These are phyloP conservation scores for Arthrobotrys sphaeroides DNA, from an alignment of 2,329 filamentous ascomycete genomes.

Conservation along the genomic window DNA sequence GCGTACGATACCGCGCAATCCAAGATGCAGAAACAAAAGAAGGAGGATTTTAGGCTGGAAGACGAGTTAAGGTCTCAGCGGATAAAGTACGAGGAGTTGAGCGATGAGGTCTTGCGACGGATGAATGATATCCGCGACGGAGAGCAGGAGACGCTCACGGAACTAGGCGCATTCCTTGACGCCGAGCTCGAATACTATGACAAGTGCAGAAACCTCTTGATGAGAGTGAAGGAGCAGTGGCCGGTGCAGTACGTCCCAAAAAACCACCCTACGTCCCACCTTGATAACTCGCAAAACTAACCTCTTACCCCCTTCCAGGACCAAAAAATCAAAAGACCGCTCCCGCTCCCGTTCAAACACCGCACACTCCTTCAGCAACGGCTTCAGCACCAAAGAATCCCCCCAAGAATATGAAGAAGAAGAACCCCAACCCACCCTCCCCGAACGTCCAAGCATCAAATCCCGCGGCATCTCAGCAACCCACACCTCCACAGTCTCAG, in stretches of 20 bases:
- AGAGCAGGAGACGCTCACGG: conserved; percentile 81
- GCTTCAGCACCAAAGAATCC: conserved; percentile 65
- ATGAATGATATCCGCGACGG: conserved; percentile 98
- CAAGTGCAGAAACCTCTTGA: conserved; percentile 82
- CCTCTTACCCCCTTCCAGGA: conserved; percentile 37
- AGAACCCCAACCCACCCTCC: conserved; percentile 63
- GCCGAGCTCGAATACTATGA: conserved; percentile 92
- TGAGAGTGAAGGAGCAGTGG: conserved; percentile 75
- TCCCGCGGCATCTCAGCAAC: conserved; percentile 59
- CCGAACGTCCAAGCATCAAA: conserved; percentile 66
- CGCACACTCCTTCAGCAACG: conserved; percentile 71
- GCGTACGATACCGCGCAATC: conserved; percentile 88
- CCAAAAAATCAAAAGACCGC: conserved; percentile 57
- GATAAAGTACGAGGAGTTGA: conserved; percentile 95
- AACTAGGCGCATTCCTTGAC: conserved; percentile 83
- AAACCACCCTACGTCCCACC: conserved; percentile 30
- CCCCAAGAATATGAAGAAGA: conserved; percentile 68
- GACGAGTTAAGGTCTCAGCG: conserved; percentile 91
- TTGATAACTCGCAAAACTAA: conserved; percentile 28
- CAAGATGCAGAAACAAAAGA: conserved; percentile 93
- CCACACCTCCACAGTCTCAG: conserved; percentile 53
- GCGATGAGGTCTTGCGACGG: conserved; percentile 85
- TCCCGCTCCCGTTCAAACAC: conserved; percentile 71
- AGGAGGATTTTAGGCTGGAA: conserved; percentile 90
- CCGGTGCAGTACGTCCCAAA: conserved; percentile 70